phyloP scores from a whole-genome alignment of 495 filamentous ascomycete species.

The Hypomontagnella monticulosa region DNA sequence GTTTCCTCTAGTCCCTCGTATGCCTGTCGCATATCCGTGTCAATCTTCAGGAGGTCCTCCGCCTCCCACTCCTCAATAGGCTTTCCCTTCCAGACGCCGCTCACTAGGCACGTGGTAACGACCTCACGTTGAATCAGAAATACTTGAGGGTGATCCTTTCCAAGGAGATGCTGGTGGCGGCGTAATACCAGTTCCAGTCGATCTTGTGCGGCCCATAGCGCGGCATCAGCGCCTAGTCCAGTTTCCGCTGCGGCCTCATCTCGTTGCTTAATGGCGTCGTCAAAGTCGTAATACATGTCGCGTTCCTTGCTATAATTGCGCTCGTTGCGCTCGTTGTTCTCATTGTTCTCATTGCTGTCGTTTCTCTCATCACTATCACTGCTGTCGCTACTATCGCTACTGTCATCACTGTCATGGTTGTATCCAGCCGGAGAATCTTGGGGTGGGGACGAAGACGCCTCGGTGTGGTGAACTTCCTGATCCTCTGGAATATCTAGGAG shows the following conservation, averaged over 20 bases:
- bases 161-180: conserved; percentile 5
- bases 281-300: conserved; percentile 11
- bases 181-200: conserved; percentile 12
- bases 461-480: background rate
- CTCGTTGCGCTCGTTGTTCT: no score
- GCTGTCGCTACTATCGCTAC: no score
- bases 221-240: background rate
- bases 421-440: background rate
- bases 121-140: conserved; percentile 17
- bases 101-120: background rate
- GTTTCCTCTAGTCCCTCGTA: conserved; percentile 11
- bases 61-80: background rate
- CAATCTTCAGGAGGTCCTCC: conserved; percentile 3
- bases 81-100: conserved; percentile 11
- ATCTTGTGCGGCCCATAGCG: background rate
- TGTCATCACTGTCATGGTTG: background rate
- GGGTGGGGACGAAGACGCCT: background rate
- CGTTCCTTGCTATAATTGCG: no score
- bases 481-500: conserved; percentile 1
- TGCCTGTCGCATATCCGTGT: background rate
- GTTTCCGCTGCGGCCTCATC: background rate
- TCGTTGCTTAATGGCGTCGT: conserved; percentile 14
- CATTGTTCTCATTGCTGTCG: no score
- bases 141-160: background rate
- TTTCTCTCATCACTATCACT: no score